These are phyloP conservation scores for Salicornia ramosissima DNA, from an alignment of 148 eudicot species.

Conservation along the genomic window DNA sequence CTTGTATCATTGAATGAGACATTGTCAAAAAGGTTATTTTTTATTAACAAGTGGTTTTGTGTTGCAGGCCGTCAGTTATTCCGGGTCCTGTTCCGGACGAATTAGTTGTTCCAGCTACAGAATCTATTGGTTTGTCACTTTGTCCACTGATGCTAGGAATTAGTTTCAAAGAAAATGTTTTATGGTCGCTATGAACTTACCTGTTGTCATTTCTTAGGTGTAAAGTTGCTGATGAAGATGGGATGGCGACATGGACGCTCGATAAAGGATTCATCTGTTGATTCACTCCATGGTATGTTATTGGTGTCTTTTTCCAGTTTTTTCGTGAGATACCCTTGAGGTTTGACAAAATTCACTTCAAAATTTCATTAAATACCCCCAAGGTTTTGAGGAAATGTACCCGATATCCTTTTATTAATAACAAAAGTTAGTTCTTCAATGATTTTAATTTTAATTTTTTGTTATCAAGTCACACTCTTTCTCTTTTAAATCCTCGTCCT, in stretches of 20 bases:
- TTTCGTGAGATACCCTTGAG: no score
- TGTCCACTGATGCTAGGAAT: constrained; percentile 14
- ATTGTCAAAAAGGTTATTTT: neutral
- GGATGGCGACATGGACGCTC: constrained; percentile 96
- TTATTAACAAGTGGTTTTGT: constrained; percentile 9
- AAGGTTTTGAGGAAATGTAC: no score
- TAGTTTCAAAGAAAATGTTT: constrained; percentile 3
- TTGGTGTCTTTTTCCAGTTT: no score
- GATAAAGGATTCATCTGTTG: constrained; percentile 54
- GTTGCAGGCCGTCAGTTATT: constrained; percentile 71
- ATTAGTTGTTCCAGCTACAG: constrained; percentile 62
- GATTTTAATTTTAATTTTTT: no score
- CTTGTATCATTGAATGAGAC: neutral
- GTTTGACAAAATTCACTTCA: no score
- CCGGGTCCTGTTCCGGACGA: constrained; percentile 95
- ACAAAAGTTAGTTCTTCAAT: no score
- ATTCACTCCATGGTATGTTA: constrained; percentile 67
- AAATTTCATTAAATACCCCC: no score
- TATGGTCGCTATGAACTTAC: constrained; percentile 19
- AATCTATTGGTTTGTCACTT: constrained; percentile 59
- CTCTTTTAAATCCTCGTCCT: no score
- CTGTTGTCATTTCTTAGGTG: constrained; percentile 44
- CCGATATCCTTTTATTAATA: no score
- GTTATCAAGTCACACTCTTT: no score
- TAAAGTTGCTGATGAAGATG: constrained; percentile 79